Evolutionary conservation across 1,139 yeast genomes (phyloP).

Genomic region (Yamadazyma spencermartinsiae): DNA sequence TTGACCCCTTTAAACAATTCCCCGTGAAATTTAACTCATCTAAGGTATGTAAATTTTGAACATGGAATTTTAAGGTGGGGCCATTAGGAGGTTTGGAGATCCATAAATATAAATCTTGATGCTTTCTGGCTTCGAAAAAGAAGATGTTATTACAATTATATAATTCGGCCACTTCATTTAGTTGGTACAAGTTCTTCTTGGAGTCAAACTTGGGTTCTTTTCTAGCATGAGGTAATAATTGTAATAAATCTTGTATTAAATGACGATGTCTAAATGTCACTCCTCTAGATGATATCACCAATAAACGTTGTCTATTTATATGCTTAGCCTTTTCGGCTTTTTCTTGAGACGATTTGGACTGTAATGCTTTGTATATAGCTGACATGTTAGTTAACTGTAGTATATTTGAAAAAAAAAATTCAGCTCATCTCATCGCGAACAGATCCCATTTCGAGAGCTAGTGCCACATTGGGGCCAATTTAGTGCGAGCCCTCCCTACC

Average conservation of each 20-base stretch:
- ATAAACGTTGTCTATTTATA: constrained; percentile 76
- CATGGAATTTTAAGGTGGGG: constrained; percentile 90
- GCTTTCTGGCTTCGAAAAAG: constrained; percentile 96
- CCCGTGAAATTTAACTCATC: constrained; percentile 97
- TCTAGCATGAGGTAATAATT: constrained; percentile 89
- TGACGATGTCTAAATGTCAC: constrained; percentile 95
- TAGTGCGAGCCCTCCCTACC: too few relatives aligned
- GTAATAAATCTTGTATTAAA: constrained; percentile 75
- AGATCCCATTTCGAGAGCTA: constrained; percentile 5
- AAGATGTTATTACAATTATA: constrained; percentile 95
- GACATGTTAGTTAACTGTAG: constrained; percentile 43
- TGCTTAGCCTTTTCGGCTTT: constrained; percentile 52
- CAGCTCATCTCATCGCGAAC: constrained; percentile 18
- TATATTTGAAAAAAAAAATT: constrained; percentile 10
- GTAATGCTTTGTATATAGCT: constrained; percentile 68
- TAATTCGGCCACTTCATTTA: constrained; percentile 94
- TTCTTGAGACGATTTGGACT: constrained; percentile 47
- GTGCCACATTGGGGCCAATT: constrained; percentile 5
- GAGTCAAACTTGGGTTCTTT: constrained; percentile 96
- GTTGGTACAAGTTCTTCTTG: constrained; percentile 82
- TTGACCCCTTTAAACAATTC: constrained; percentile 90
- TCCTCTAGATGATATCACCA: constrained; percentile 92
- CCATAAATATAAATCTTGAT: constrained; percentile 94
- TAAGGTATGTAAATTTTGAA: constrained; percentile 93
- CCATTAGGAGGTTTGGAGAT: constrained; percentile 96